Evolutionary conservation across 2,329 filamentous ascomycete genomes (phyloP), one percentile per base, ranked within the genome.

Genomic region (Epichloe typhina): DNA sequence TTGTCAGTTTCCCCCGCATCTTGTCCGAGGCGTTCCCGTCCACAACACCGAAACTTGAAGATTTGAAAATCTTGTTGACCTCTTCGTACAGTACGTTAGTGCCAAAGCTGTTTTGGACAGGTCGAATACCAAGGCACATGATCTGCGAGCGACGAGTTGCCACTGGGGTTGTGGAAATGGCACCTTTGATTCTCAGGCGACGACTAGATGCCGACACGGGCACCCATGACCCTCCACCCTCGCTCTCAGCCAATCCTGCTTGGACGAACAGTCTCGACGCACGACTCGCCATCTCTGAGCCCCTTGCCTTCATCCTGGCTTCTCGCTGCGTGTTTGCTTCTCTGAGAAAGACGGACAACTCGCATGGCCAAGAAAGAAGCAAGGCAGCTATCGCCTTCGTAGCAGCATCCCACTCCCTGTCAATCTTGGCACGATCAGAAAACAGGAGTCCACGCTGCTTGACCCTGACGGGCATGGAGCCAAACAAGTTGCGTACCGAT

Each of bases 401-500:
- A 15, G 95, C 66, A 1, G 66, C 66, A 31, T 81, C 76, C 80
- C 86, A 91, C 49, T 85, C 75, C 55, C 75, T 84, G 19, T 76
- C 65, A 46, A 82, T 70, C 23, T 71, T 61, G 11, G 72, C 56
- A 57, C 72, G 73, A 59, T 79, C 70, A 39, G 73, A 64, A 55
- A 71, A 67, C 3, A 80, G 57, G 0, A 78, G 58, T 0, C 81
- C 78, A 55, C 89, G 78, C 58, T 89, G 86, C 62, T 93, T 95
- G 26, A 94, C 83, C 13, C 91, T 82, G 12, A 96, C 91, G 0
- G 91, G 89, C 79, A 96, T 87, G 52, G 83, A 85, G 0, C 90
- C 89, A 66, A 96, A 97, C 1, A 96, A 71, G 63, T 95, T 83
- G 51, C 83, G 79, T 5, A 95, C 84, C 0, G 75, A 76, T 2